Base-by-base conservation (phyloP, 805 yeast species). In the Saturnispora dispora region DNA sequence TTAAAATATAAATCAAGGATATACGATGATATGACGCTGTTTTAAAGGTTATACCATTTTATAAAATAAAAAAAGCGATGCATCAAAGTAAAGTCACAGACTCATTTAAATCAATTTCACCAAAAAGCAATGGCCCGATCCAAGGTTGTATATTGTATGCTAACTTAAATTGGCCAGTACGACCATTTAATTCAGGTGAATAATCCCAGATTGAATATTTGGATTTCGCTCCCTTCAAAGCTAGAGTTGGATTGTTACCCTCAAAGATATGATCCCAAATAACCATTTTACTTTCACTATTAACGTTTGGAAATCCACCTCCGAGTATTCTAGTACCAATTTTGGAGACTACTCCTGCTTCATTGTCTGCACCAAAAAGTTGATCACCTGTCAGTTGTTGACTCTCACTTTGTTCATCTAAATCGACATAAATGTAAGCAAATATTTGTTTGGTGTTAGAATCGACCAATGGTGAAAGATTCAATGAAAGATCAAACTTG, bases 381-480 rank as follows among this genome's bases (percentile, higher is more conserved):
- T 43, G 18, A 22, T 47, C 51, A 8, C 39, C 39, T 13, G 40
- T 22, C 1, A 28, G 25, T 28, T 30, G 41, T 20, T 46, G 43
- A 39, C 46, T 35, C 6, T 17, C n/a, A 27, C 10, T 27, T 23
- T 39, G 41, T 18, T 48, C 55, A 13, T 55, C 56, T 9, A 55
- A 90, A 62, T 88, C 91, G 1, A 95, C 96, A 3, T 95, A 86
- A 55, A 93, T 72, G 61, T 91, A 93, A 5, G 84, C 86, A 61
- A 93, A 91, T n/a, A 91, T 81, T 67, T 91, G 98, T 64, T 91
- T 91, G 11, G 99, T 93, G 69, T 91, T 93, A 96, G 97, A 91
- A 67, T 85, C 89, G 76, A 90, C 90, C 48, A 93, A 73, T 2
- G 88, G 82, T 1, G 86, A 64, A 55, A 91, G 72, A 66, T 91